Evolutionary conservation across 805 yeast genomes (phyloP).

Genomic region (Alloascoidea africana): DNA sequence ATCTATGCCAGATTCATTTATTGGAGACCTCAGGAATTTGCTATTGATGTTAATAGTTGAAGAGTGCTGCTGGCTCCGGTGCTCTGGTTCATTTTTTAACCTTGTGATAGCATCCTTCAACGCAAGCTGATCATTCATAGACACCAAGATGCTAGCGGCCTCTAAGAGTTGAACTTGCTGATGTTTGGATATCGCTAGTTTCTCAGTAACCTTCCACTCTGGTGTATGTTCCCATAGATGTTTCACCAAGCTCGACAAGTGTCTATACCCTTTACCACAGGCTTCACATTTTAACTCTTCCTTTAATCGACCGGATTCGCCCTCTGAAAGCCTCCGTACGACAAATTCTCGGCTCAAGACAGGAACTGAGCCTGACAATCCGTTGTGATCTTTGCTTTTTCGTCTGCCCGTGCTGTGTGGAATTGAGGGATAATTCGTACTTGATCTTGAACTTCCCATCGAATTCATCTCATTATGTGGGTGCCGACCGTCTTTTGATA

Average conservation of each 20-base stretch:
- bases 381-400: neutral
- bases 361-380: neutral
- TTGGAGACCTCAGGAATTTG: too few relatives aligned
- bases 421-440: neutral
- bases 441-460: neutral
- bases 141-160: slow-evolving; percentile 64
- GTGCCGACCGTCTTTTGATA: neutral
- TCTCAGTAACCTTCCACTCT: slow-evolving; percentile 82
- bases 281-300: slow-evolving; percentile 82
- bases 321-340: slow-evolving; percentile 71
- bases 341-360: slow-evolving; percentile 45
- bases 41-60: too few relatives aligned
- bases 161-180: slow-evolving; percentile 77
- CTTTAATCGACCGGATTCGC: slow-evolving; percentile 72
- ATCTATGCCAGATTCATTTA: too few relatives aligned
- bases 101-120: neutral
- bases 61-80: too few relatives aligned
- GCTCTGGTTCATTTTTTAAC: too few relatives aligned
- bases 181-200: slow-evolving; percentile 68
- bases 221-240: slow-evolving; percentile 93
- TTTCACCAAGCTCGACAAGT: slow-evolving; percentile 74
- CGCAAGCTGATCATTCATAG: slow-evolving; percentile 37
- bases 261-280: slow-evolving; percentile 86
- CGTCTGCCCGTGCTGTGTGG: neutral
- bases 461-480: neutral